phyloP scores from a whole-genome alignment of 495 filamentous ascomycete genomes.

The Apodospora peruviana region DNA sequence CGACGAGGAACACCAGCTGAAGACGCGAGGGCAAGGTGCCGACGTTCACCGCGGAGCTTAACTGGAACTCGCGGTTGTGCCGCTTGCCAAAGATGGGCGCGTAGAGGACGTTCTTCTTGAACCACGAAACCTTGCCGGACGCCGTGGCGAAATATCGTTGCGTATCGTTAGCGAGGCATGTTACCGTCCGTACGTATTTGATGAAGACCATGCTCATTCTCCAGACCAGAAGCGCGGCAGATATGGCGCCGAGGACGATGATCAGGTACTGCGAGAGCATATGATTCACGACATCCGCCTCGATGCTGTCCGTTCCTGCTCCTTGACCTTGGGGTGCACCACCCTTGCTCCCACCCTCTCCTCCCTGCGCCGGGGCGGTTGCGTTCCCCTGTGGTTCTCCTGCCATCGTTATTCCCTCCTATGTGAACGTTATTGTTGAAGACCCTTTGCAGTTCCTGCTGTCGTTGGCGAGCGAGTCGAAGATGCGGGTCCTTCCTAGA shows the following conservation, averaged over 20 bases:
- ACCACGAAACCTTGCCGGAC: slow-evolving; percentile 50
- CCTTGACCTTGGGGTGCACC: neutral
- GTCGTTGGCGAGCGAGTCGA: neutral
- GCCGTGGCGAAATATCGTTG: slow-evolving; percentile 50
- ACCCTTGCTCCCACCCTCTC: neutral
- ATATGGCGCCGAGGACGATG: slow-evolving; percentile 38
- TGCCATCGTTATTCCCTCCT: neutral
- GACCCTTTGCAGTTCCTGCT: neutral
- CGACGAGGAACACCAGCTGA: slow-evolving; percentile 66
- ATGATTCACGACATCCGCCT: slow-evolving; percentile 31
- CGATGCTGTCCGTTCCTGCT: slow-evolving; percentile 11
- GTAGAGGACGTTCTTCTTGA: slow-evolving; percentile 80
- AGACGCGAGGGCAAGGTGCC: slow-evolving; percentile 85
- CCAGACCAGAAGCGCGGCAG: slow-evolving; percentile 40
- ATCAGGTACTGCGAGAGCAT: slow-evolving; percentile 44
- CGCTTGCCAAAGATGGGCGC: slow-evolving; percentile 75
- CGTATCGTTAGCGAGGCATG: slow-evolving; percentile 61
- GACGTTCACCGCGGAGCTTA: slow-evolving; percentile 81
- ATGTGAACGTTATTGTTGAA: neutral
- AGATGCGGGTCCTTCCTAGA: neutral
- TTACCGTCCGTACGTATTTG: slow-evolving; percentile 68
- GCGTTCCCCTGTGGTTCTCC: slow-evolving; percentile 1
- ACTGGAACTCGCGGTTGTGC: slow-evolving; percentile 82
- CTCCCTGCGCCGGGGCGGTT: neutral
- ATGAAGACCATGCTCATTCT: slow-evolving; percentile 49